Conservation (phyloP, 768 basidiomycete species). For the Russula foetens region DNA sequence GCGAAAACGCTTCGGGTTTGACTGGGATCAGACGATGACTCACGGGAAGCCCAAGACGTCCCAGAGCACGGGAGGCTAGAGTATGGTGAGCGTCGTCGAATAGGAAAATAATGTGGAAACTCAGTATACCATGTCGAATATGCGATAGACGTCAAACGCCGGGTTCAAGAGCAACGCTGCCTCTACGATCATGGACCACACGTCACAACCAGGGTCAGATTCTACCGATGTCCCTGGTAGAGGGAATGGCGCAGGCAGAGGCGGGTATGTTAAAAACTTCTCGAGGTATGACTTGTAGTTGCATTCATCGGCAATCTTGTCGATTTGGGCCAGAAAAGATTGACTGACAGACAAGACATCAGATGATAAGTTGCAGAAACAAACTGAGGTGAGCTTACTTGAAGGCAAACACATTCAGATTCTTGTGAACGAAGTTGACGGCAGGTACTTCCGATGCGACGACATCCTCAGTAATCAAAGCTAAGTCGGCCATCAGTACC, state of each 20-base stretch:
- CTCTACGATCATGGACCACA: neutral
- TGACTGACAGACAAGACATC: slow-evolving; percentile 5
- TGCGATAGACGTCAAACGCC: slow-evolving; percentile 17
- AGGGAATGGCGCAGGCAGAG: slow-evolving; percentile 15
- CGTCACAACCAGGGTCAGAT: slow-evolving; percentile 11
- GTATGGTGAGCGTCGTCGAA: neutral
- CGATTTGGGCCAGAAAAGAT: slow-evolving; percentile 13
- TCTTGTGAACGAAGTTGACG: slow-evolving; percentile 9
- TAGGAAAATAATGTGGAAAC: too few species aligned
- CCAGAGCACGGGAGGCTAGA: slow-evolving; percentile 15
- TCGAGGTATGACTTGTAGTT: slow-evolving; percentile 12
- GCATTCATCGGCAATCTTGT: slow-evolving; percentile 8
- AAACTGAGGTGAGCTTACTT: neutral
- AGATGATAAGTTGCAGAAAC: neutral
- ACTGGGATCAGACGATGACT: neutral
- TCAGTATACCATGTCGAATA: slow-evolving; percentile 17
- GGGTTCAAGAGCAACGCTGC: slow-evolving; percentile 16
- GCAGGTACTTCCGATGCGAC: neutral
- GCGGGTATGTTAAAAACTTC: slow-evolving; percentile 14
- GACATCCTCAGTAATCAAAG: neutral
- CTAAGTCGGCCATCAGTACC: neutral
- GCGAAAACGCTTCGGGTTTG: too few species aligned
- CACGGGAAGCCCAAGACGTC: slow-evolving; percentile 20
- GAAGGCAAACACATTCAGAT: slow-evolving; percentile 11
- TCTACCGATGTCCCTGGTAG: slow-evolving; percentile 7